phyloP scores from a whole-genome alignment of 1,284 basidiomycete genomes.

The Sporisorium scitamineum region DNA sequence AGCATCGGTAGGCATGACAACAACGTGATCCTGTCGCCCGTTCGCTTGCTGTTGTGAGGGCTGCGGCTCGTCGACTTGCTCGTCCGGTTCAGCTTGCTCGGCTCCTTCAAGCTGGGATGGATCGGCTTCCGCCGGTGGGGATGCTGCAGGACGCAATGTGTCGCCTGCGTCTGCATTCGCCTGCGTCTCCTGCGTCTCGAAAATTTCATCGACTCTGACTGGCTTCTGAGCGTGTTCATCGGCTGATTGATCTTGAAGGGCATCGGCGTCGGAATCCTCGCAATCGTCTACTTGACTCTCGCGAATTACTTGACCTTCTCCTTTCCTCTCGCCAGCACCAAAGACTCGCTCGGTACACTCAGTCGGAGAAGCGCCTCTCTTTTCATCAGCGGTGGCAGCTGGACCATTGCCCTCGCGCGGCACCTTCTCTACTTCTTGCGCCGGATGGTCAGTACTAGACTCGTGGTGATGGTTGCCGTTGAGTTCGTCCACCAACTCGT shows the following conservation, averaged over 20 bases:
- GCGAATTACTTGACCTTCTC: neutral
- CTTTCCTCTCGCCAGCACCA: neutral
- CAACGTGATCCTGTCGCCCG: neutral
- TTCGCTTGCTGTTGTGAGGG: neutral
- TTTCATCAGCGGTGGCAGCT: neutral
- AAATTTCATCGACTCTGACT: neutral
- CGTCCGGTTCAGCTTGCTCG: neutral
- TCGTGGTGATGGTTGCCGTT: neutral
- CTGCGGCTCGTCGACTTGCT: neutral
- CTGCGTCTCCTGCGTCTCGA: neutral
- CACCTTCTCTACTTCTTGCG: neutral
- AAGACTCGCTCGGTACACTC: neutral
- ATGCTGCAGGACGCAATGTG: neutral
- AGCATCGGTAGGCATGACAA: neutral
- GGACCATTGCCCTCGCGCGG: neutral
- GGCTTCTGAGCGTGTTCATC: neutral
- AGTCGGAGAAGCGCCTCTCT: neutral
- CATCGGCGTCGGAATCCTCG: neutral
- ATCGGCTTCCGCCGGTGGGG: neutral
- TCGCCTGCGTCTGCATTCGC: neutral
- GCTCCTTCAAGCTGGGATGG: neutral
- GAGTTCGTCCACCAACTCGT: conserved; percentile 23
- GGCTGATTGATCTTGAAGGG: neutral
- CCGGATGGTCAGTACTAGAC: neutral
- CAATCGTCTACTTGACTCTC: neutral